phyloP scores from a whole-genome alignment of 306 rosid species.

The Cotoneaster glaucophyllus region DNA sequence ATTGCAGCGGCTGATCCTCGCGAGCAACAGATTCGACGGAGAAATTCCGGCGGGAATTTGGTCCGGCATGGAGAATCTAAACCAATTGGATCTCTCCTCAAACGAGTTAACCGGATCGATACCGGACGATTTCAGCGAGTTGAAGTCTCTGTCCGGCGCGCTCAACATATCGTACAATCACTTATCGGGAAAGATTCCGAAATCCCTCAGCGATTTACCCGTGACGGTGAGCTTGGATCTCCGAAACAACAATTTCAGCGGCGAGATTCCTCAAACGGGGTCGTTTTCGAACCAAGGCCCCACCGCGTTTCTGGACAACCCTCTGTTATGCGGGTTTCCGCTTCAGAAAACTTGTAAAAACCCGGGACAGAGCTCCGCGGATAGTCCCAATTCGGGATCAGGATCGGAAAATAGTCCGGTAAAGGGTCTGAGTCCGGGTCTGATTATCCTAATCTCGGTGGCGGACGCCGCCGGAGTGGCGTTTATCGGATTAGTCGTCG shows the following conservation, averaged over 20 bases:
- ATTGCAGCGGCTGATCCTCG: constrained; percentile 62
- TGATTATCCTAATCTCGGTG: constrained; percentile 63
- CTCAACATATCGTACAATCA: constrained; percentile 87
- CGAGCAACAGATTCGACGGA: constrained; percentile 60
- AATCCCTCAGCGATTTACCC: constrained; percentile 66
- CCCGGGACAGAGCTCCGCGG: constrained; percentile 34
- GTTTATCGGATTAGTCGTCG: constrained; percentile 53
- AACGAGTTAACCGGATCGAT: constrained; percentile 59
- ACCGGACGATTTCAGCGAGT: constrained; percentile 52
- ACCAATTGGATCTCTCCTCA: constrained; percentile 70
- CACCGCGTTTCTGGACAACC: constrained; percentile 81
- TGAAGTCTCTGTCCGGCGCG: constrained; percentile 67
- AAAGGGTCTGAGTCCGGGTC: constrained; percentile 65
- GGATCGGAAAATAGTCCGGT: constrained; percentile 1
- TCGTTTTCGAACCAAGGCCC: constrained; percentile 91
- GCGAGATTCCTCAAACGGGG: constrained; percentile 92
- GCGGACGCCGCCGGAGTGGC: constrained; percentile 89
- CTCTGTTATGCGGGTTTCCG: constrained; percentile 77
- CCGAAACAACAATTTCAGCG: constrained; percentile 63
- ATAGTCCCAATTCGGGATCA: constrained; percentile 27
- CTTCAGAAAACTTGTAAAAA: constrained; percentile 56
- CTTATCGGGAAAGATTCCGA: constrained; percentile 60
- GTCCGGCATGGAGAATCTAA: constrained; percentile 40
- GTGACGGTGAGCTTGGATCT: constrained; percentile 78
- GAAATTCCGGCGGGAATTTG: constrained; percentile 57